A percentile compares a stretch with the other conserved stretches of the same genome.
phyloP scores from a whole-genome alignment of 2,329 filamentous ascomycete species.

The Achaetomium macrosporum region DNA sequence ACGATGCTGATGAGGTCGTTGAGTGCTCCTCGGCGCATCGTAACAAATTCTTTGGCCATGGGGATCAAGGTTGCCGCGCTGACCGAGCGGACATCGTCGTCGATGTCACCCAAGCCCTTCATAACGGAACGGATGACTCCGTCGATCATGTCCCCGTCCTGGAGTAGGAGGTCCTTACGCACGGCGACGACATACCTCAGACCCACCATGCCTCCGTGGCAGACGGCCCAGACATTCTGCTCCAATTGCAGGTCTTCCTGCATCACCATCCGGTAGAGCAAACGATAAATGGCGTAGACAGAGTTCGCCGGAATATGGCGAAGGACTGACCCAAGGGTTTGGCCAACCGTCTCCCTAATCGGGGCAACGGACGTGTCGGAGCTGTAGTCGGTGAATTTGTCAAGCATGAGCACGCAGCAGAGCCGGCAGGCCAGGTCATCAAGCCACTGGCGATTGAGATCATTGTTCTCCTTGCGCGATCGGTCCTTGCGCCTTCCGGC shows the following conservation, averaged over 20 bases:
- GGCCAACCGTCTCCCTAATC: conserved; percentile 90
- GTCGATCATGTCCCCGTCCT: conserved; percentile 81
- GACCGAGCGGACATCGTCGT: conserved; percentile 94
- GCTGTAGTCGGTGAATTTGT: conserved; percentile 95
- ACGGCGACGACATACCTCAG: conserved; percentile 92
- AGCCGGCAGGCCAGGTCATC: conserved; percentile 93
- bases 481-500: conserved; percentile 73
- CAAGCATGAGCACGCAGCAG: conserved; percentile 93
- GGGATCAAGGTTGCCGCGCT: conserved; percentile 96
- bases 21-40: conserved; percentile 70
- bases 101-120: conserved; percentile 83
- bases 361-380: conserved; percentile 96
- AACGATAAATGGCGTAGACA: conserved; percentile 77
- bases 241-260: conserved; percentile 73
- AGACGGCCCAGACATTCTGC: conserved; percentile 82
- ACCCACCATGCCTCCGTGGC: conserved; percentile 97
- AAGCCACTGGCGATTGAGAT: conserved; percentile 76
- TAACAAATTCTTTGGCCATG: conserved; percentile 91
- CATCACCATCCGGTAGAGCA: conserved; percentile 86
- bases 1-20: conserved; percentile 86
- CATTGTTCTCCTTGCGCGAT: conserved; percentile 67
- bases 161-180: conserved; percentile 81
- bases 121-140: conserved; percentile 89
- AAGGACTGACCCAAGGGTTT: conserved; percentile 83
- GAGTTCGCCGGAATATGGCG: conserved; percentile 74